A percentile compares a stretch with the other conserved stretches of the same genome.
These are phyloP conservation scores for Wallacemonas sp. DNA, from an alignment of 208 protist species.

Conservation along the genomic window DNA sequence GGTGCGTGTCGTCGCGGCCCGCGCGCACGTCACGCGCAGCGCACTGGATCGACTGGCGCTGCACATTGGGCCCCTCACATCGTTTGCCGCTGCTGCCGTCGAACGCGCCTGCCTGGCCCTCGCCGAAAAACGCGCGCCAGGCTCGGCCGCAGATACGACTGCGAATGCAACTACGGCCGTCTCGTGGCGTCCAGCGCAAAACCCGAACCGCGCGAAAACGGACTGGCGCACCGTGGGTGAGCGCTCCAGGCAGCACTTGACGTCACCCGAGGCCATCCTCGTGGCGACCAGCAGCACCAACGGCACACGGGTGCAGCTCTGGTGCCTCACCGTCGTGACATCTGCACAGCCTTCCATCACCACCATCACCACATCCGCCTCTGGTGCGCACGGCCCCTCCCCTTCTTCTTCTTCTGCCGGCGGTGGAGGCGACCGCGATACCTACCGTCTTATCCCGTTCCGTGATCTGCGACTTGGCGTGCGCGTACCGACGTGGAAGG, in stretches of 20 bases:
- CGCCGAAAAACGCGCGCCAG: not conserved
- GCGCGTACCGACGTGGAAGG: not conserved
- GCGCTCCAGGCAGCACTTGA: not conserved
- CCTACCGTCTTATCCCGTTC: conserved; percentile 1
- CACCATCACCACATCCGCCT: not conserved
- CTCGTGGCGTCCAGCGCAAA: not conserved
- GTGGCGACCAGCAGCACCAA: not conserved
- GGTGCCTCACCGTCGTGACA: not conserved
- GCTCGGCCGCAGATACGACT: not conserved
- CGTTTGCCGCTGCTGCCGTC: not conserved
- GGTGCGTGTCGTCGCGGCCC: not conserved
- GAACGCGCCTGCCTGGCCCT: not conserved
- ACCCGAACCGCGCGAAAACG: not conserved
- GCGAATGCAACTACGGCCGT: not conserved
- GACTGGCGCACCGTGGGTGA: conserved; percentile 5
- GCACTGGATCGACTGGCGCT: not conserved
- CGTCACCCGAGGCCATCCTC: not conserved
- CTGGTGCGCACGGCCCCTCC: no score
- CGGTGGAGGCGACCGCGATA: no score
- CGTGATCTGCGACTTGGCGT: conserved; percentile 4
- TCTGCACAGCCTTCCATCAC: not conserved
- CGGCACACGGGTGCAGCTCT: conserved; percentile 2
- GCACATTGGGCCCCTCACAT: not conserved
- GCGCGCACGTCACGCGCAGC: not conserved
- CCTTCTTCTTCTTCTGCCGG: no score